These are phyloP conservation scores for Tilletia walkeri DNA, from an alignment of 1,284 basidiomycete species.

Conservation along the genomic window DNA sequence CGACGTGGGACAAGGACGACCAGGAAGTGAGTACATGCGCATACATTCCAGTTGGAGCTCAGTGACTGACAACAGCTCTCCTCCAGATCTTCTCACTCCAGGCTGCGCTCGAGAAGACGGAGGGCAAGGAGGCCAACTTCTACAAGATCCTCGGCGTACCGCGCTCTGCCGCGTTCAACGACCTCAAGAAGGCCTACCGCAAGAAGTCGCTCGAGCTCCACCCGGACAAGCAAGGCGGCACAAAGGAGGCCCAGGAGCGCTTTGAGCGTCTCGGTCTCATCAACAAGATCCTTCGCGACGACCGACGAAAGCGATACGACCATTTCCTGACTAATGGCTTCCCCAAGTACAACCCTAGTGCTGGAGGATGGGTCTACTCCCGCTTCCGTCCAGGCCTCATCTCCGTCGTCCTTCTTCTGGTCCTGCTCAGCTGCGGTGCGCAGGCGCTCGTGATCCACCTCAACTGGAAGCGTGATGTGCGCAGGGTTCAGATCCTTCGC, in stretches of 20 bases:
- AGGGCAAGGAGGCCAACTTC: conserved; percentile 44
- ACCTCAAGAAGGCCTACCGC: conserved; percentile 50
- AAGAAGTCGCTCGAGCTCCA: conserved; percentile 49
- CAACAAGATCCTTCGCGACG: conserved; percentile 52
- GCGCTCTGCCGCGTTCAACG: conserved; percentile 26
- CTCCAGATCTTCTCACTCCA: conserved; percentile 52
- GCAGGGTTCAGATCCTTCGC: conserved; percentile 35
- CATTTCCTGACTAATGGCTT: conserved; percentile 51
- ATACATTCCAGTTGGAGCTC: not conserved
- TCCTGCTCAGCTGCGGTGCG: conserved; percentile 31
- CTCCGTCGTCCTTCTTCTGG: conserved; percentile 35
- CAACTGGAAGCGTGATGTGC: conserved; percentile 36
- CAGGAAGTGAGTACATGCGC: conserved; percentile 32
- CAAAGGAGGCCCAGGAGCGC: conserved; percentile 35
- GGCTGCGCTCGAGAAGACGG: conserved; percentile 38
- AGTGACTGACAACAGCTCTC: not conserved
- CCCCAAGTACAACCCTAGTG: conserved; percentile 47
- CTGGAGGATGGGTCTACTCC: conserved; percentile 47
- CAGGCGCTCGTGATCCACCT: conserved; percentile 30
- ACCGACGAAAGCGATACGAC: conserved; percentile 51
- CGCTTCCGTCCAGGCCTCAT: conserved; percentile 46
- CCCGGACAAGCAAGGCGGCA: conserved; percentile 45
- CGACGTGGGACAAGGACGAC: conserved; percentile 46
- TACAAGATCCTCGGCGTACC: conserved; percentile 47
- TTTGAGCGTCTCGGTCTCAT: conserved; percentile 52